Evolutionary conservation across 306 rosid genomes (phyloP).

Genomic region (Medicago arabica): DNA sequence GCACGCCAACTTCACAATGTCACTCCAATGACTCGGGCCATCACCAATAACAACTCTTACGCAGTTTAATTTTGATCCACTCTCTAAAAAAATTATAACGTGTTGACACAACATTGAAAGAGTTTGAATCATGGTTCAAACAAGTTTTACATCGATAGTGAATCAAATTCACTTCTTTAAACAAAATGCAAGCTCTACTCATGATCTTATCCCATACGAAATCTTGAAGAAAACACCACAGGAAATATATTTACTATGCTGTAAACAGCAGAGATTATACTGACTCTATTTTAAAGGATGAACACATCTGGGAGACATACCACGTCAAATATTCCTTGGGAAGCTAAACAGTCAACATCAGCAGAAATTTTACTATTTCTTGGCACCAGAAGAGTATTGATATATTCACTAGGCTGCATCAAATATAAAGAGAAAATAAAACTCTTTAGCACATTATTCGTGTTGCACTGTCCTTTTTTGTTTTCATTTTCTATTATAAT

Average conservation of each 20-base stretch:
- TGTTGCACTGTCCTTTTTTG: neutral
- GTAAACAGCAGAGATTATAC: conserved; percentile 7
- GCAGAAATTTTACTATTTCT: conserved; percentile 70
- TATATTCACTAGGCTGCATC: conserved; percentile 74
- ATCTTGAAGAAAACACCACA: neutral
- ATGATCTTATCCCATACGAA: conserved; percentile 27
- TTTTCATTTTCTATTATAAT: conserved; percentile 16
- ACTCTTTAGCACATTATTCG: conserved; percentile 17
- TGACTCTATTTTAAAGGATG: conserved; percentile 15
- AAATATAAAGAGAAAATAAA: conserved; percentile 25
- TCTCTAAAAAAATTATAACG: neutral
- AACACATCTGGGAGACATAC: conserved; percentile 53
- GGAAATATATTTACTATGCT: conserved; percentile 20
- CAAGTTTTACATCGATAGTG: neutral
- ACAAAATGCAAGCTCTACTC: conserved; percentile 19
- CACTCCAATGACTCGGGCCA: neutral
- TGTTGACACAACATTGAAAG: neutral
- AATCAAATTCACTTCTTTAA: conserved; percentile 22
- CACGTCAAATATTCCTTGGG: conserved; percentile 85
- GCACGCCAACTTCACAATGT: conserved; percentile 12
- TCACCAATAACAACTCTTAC: neutral
- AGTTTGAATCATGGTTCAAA: conserved; percentile 5
- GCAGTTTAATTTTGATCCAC: neutral
- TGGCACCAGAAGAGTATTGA: conserved; percentile 82
- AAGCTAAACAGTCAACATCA: conserved; percentile 63